phyloP scores from a whole-genome alignment of 768 basidiomycete genomes.

The Lyophyllum semitale region DNA sequence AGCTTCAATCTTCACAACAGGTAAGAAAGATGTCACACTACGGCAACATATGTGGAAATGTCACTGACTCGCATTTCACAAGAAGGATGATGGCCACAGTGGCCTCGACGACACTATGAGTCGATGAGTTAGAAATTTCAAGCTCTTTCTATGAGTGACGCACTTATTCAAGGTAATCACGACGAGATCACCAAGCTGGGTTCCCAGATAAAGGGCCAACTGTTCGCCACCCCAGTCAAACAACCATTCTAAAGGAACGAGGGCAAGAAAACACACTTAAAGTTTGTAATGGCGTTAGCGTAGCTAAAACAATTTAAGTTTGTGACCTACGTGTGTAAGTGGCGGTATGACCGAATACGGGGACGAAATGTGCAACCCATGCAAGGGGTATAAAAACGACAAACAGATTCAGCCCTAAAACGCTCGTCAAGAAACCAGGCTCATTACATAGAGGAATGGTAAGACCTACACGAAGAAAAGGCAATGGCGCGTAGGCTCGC shows the following conservation, averaged over 20 bases:
- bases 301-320: background rate
- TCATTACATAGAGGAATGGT: background rate
- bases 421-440: background rate
- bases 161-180: slow-evolving; percentile 29
- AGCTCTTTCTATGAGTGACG: background rate
- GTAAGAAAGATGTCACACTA: background rate
- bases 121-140: background rate
- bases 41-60: background rate
- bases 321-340: slow-evolving; percentile 37
- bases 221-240: slow-evolving; percentile 68
- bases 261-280: slow-evolving; percentile 63
- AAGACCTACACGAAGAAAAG: slow-evolving; percentile 51
- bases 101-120: slow-evolving; percentile 67
- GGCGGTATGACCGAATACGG: slow-evolving; percentile 32
- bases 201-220: slow-evolving; percentile 57
- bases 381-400: slow-evolving; percentile 60
- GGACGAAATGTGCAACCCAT: slow-evolving; percentile 56
- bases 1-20: slow-evolving; percentile 50
- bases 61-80: slow-evolving; percentile 69
- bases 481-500: slow-evolving; percentile 47
- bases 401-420: slow-evolving; percentile 60
- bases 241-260: slow-evolving; percentile 64
- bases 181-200: slow-evolving; percentile 68
- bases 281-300: background rate
- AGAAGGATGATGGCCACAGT: slow-evolving; percentile 71